Base-by-base conservation (phyloP, 345 rosid genomes). In the Arabidopsis suecica region DNA sequence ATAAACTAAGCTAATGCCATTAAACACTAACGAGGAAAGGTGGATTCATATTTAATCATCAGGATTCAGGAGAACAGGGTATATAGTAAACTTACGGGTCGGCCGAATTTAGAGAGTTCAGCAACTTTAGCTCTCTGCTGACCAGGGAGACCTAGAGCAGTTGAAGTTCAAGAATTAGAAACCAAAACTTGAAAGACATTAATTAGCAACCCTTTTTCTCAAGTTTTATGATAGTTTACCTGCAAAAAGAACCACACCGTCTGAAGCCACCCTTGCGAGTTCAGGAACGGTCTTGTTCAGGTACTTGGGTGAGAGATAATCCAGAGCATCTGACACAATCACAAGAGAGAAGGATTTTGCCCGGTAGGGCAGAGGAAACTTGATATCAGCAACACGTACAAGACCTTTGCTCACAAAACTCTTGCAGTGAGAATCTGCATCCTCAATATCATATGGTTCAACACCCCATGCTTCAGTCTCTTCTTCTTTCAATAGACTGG, bases 401-500 rank as follows among this genome's bases (percentile, higher is more conserved):
- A 91, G 56, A 53, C 99, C 98, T 82, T 83, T 96, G 68, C 85
- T 90, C 18, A 96, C 95, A 41, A 93, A 89, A 44, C 67, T 63
- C 78, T 87, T 91, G 93, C 99, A 96, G 75, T 72, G 85, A 53
- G 83, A 82, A 77, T 89, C 98, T 16, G 88, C 93, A 77, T 96
- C 99, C 77, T 96, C 99, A 23, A 90, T 81, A 77, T 93, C 99
- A 78, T 96, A 96, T 3, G 99, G 99, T 76, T 96, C 99, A 30
- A 93, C 86, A 36, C 99, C 98, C 99, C 99, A 93, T 11, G 92
- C 94, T 83, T 96, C 98, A 20, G 88, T 89, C 79, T 91, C 96
- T 68, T 89, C 91, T 85, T 89, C 97, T 84, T 91, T 88, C 73
- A 91, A 76, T 48, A 96, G 84, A 64, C 78, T 82, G 51, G 97